Evolutionary conservation across 345 rosid genomes (phyloP).

Genomic region (Rhizophora apiculata): DNA sequence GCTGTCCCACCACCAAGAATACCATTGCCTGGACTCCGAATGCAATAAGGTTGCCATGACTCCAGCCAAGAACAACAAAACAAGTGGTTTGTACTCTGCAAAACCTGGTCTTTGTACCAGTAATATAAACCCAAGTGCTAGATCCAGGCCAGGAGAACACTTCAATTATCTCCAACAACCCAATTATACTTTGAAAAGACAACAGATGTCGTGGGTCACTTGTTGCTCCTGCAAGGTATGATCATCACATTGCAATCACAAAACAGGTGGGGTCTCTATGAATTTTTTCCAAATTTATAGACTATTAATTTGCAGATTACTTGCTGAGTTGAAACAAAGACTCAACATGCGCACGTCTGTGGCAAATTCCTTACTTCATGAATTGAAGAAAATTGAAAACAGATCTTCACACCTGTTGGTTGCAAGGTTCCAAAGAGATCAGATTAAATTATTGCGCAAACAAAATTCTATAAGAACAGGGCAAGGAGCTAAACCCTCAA

Average conservation of each 20-base stretch:
- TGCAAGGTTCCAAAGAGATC: slow-evolving; percentile 1
- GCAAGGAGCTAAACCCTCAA: background rate
- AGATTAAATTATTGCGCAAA: too few species aligned
- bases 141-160: slow-evolving; percentile 69
- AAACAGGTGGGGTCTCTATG: slow-evolving; percentile 24
- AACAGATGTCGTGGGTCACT: slow-evolving; percentile 4
- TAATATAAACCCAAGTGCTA: slow-evolving; percentile 39
- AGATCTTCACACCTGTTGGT: slow-evolving; percentile 25
- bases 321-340: slow-evolving; percentile 13
- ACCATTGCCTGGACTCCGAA: slow-evolving; percentile 28
- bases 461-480: background rate
- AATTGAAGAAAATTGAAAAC: slow-evolving; percentile 12
- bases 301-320: slow-evolving; percentile 14
- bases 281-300: background rate
- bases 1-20: slow-evolving; percentile 92
- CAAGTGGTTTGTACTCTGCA: slow-evolving; percentile 59
- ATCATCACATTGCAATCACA: background rate
- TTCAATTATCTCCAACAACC: slow-evolving; percentile 17
- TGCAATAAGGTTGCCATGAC: slow-evolving; percentile 28
- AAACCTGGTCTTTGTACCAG: slow-evolving; percentile 45
- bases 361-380: slow-evolving; percentile 10
- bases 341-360: background rate
- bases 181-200: slow-evolving; percentile 1
- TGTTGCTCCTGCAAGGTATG: slow-evolving; percentile 22
- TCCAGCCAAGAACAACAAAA: slow-evolving; percentile 49